Percentiles rank a stretch among this genome's conserved stretches.
Evolutionary conservation across 257 asterid genomes (phyloP).

Genomic region (Fraxinus cuspidata): DNA sequence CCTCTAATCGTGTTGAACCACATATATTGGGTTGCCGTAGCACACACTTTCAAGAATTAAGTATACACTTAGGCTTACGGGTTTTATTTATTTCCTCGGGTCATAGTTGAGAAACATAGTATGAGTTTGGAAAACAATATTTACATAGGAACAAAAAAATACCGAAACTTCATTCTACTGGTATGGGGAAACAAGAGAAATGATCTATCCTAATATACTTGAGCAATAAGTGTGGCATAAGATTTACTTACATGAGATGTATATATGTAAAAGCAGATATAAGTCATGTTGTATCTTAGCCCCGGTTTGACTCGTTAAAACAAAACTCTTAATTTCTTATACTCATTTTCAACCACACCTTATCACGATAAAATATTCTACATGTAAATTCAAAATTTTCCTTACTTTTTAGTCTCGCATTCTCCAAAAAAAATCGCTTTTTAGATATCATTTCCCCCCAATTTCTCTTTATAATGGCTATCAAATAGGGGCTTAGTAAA

Average conservation of each 20-base stretch:
- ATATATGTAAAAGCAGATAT: neutral
- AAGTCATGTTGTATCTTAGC: constrained; percentile 4
- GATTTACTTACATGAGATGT: neutral
- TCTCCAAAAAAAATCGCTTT: too few species aligned
- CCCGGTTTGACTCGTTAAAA: too few species aligned
- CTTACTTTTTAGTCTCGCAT: too few species aligned
- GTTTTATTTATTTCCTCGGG: neutral
- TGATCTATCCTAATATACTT: neutral
- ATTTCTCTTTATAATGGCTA: too few species aligned
- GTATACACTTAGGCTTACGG: neutral
- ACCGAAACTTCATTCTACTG: neutral
- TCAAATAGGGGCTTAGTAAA: neutral
- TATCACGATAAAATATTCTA: too few species aligned
- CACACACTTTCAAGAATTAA: neutral
- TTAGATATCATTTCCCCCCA: too few species aligned
- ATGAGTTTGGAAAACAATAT: neutral
- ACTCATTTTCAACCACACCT: too few species aligned
- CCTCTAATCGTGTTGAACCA: neutral
- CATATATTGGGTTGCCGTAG: neutral
- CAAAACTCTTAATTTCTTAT: too few species aligned
- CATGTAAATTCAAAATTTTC: too few species aligned
- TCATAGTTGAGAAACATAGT: neutral
- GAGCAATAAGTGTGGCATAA: neutral
- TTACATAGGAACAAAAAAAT: neutral
- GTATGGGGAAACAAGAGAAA: neutral